phyloP scores from a whole-genome alignment of 1,284 basidiomycete species.

The Kalmanozyma brasiliensis region DNA sequence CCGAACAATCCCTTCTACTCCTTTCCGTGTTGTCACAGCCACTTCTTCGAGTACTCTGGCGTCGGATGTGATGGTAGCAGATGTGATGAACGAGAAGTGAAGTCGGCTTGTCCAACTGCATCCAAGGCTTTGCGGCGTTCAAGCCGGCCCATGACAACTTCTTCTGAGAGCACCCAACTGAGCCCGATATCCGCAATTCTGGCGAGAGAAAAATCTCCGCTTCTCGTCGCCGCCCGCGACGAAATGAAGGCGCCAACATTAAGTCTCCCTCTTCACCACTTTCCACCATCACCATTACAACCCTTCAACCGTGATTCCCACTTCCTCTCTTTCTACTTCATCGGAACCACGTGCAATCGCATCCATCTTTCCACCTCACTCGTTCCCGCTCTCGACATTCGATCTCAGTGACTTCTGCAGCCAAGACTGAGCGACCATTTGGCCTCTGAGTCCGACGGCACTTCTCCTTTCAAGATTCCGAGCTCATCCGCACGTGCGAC shows the following conservation, averaged over 20 bases:
- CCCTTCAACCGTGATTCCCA: neutral
- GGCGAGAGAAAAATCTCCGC: too few species aligned
- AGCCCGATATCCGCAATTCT: too few species aligned
- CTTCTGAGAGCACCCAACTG: neutral
- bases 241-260: neutral
- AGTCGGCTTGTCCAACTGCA: neutral
- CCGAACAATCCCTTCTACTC: too few species aligned
- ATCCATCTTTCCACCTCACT: neutral
- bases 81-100: neutral
- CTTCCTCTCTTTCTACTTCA: neutral
- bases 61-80: neutral
- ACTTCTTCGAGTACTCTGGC: too few species aligned
- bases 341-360: slow-evolving; percentile 9
- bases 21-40: too few species aligned
- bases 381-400: neutral
- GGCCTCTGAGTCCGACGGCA: slow-evolving; percentile 22
- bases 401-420: slow-evolving; percentile 1
- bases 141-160: neutral
- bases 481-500: neutral
- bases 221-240: too few species aligned
- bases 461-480: slow-evolving; percentile 14
- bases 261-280: neutral
- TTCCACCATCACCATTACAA: slow-evolving; percentile 6
- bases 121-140: neutral
- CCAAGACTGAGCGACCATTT: slow-evolving; percentile 18